Evolutionary conservation across 805 yeast species (phyloP), one percentile per base, ranked within the genome.

Genomic region (Candida coleopterorum): DNA sequence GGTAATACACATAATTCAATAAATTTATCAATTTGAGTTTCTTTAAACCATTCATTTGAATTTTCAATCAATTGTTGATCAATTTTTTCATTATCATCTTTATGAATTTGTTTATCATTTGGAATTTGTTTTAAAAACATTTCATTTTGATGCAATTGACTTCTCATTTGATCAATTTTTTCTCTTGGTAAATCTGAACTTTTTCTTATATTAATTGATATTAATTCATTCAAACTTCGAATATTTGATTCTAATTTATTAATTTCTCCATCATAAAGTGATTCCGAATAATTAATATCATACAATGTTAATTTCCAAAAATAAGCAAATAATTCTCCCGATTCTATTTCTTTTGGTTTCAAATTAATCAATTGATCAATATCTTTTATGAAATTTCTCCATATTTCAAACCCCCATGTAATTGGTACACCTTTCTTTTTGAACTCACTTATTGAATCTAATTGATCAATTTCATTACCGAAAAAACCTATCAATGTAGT

Each of bases 221-320:
- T 46, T 24, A 63, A 60, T 34, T 62, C 69, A 20, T 52, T 56
- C 20, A 68, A 50, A 5, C 69, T 57, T 17, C 52, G 52, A 3
- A 64, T 53, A 21, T 53, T 58, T 1, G 62, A 55, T 23, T 56
- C 51, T 11, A 76, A 47, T 39, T 68, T 75, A 2, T 48, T 45
- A 18, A 60, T 46, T 41, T 77, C 81, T 3, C 52, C 49, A 9
- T 64, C 65, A 51, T 89, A 88, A 2, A 75, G 51, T 1, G 50
- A 45, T 6, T 60, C 59, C 2, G 75, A 70, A 50, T 59, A 81
- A 41, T 74, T 72, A 22, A 88, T 74, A 48, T 88, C 96, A 50
- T 82, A 79, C 6, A 86, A 58, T 0, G 81, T 72, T 23, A 83
- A 62, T 42, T 68, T 75, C 96, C 96, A 89, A 48, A 88, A 89